phyloP scores from a whole-genome alignment of 441 rosid species.

The Breynia disticha region DNA sequence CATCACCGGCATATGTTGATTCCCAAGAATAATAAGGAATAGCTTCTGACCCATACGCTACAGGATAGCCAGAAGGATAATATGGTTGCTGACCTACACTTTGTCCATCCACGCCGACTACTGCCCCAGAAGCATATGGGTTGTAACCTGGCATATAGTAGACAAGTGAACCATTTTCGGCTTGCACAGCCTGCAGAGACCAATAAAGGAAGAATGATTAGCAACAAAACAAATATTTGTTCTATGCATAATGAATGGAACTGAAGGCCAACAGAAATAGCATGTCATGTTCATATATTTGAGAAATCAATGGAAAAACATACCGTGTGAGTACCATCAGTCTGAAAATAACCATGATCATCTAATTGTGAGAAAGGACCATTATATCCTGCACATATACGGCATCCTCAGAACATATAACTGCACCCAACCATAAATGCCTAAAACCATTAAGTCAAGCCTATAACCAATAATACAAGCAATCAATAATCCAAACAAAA shows the following conservation, averaged over 20 bases:
- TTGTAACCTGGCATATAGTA: conserved; percentile 43
- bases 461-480: not conserved
- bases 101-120: conserved; percentile 27
- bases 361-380: conserved; percentile 24
- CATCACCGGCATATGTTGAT: conserved; percentile 32
- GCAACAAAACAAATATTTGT: not conserved
- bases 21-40: conserved; percentile 41
- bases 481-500: not conserved
- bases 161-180: conserved; percentile 35
- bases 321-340: conserved; percentile 29
- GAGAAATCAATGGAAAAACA: conserved; percentile 10
- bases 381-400: conserved; percentile 27
- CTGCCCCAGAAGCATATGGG: conserved; percentile 32
- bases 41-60: conserved; percentile 41
- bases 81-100: conserved; percentile 28
- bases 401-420: not conserved
- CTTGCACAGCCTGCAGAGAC: conserved; percentile 32
- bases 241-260: not conserved
- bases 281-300: not conserved
- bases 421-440: not conserved
- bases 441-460: conserved; percentile 4
- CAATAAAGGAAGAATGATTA: conserved; percentile 9
- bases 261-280: not conserved
- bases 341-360: conserved; percentile 28
- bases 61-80: conserved; percentile 35